Base-by-base conservation (phyloP, 768 basidiomycete species). In the Tubosaeta sp. region DNA sequence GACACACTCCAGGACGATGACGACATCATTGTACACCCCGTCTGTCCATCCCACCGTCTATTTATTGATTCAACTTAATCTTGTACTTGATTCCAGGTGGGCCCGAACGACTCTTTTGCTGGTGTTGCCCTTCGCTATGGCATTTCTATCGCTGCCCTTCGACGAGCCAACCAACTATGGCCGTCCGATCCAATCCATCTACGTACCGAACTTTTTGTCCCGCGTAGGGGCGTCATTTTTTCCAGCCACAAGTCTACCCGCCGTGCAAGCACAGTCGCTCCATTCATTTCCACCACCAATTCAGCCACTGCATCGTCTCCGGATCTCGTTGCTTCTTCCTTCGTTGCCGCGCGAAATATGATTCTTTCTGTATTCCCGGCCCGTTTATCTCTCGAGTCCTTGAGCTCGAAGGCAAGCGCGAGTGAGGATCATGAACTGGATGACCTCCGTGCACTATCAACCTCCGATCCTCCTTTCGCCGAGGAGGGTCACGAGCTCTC, bases 81-180 rank as follows among this genome's bases (percentile, higher is more conserved):
- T 34, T 31, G 16, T 19, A 19, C 44, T 36, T 29, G 9, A 50
- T 48, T 24, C 19, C 59, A 90, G 94, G 75, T 97, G 35, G 70
- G 75, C 46, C 72, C 82, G 2, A 77, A 73, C 14, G 94, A 98
- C 65, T 88, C 94, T 10, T 72, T 97, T 27, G 81, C 92, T 14
- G 87, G 91, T 24, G 85, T 98, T 12, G 84, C 95, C 0, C 74
- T 98, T 44, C 90, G 85, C 59, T 96, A 97, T 66, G 91, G 90
- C 2, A 86, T 95, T 48, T 79, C 85, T 16, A 74, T 96, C 47
- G 79, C 90, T 24, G 85, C 87, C 13, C 78, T 99, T 12, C 85
- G 94, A 43, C 78, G 84, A 58, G 84, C 85, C 43, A 99, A 99
- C 68, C 90, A 94, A 57, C 74, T 99, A 8, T 99, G 96, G 96